These are phyloP conservation scores for Gymnopilus dilepis DNA, from an alignment of 768 basidiomycete species.

Conservation along the genomic window DNA sequence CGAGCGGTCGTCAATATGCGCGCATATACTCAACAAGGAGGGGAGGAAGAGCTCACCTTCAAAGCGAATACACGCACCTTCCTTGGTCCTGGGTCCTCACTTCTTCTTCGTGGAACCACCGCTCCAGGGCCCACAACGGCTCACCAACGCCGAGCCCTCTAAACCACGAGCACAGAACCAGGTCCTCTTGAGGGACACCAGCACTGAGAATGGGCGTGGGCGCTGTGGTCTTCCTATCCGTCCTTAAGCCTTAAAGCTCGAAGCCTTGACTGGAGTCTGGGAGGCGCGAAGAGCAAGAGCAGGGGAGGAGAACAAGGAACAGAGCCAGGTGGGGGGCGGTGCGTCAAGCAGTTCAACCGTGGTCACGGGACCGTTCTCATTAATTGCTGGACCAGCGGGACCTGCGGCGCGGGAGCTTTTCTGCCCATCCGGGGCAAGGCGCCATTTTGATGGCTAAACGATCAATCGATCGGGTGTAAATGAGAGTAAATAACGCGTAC, in stretches of 20 bases:
- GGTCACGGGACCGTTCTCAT: constrained; percentile 13
- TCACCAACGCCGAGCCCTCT: not conserved
- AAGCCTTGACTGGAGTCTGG: not conserved
- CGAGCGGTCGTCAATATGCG: not conserved
- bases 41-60: not conserved
- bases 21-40: not conserved
- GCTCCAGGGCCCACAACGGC: not conserved
- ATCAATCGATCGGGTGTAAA: not conserved
- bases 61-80: not conserved
- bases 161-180: not conserved
- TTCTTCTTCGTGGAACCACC: not conserved
- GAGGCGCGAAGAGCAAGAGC: not conserved
- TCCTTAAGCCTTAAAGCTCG: not conserved
- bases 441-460: not conserved
- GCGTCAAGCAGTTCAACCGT: constrained; percentile 1
- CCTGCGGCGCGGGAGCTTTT: not conserved
- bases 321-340: not conserved
- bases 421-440: not conserved
- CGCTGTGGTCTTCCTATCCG: not conserved
- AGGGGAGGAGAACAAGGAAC: constrained; percentile 6
- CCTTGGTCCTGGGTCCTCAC: not conserved
- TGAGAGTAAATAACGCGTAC: constrained; percentile 9
- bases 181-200: not conserved
- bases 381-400: not conserved
- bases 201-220: not conserved